Conservation (phyloP, 208 protist species). For the Leishmania amazonensis region DNA sequence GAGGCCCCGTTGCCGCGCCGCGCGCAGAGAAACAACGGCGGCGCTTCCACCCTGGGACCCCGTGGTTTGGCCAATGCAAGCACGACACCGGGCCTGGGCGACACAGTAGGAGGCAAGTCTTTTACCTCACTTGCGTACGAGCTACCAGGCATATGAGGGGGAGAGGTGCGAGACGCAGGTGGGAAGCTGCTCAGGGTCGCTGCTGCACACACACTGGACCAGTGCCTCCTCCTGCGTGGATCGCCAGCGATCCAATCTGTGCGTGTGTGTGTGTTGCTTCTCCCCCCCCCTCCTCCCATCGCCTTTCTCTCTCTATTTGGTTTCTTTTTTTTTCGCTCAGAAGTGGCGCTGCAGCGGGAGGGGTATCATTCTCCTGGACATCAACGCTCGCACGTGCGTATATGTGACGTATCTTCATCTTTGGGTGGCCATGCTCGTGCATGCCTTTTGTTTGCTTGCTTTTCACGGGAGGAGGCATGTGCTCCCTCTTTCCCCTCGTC, state of each 20-base stretch:
- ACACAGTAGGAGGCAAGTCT: background rate
- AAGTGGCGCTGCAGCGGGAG: background rate
- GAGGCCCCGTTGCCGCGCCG: background rate
- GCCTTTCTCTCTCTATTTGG: conserved; percentile 1
- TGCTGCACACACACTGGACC: background rate
- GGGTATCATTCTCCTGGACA: no score
- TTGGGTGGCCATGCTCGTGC: background rate
- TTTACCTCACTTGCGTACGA: background rate
- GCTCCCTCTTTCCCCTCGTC: background rate
- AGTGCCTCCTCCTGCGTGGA: background rate
- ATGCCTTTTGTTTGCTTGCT: background rate
- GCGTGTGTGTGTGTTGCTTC: background rate
- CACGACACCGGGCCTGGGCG: background rate
- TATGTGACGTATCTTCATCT: background rate
- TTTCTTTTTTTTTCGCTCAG: background rate
- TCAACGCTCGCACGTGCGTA: background rate
- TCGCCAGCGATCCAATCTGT: background rate
- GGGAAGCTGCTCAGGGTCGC: background rate
- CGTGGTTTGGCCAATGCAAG: background rate
- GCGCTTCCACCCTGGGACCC: background rate
- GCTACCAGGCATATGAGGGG: background rate
- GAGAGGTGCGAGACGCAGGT: no score
- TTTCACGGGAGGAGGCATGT: background rate
- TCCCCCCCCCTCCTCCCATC: background rate
- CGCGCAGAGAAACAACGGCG: background rate